Base-by-base conservation (phyloP, 2,329 filamentous ascomycete genomes). In the Amylocarpus encephaloides region DNA sequence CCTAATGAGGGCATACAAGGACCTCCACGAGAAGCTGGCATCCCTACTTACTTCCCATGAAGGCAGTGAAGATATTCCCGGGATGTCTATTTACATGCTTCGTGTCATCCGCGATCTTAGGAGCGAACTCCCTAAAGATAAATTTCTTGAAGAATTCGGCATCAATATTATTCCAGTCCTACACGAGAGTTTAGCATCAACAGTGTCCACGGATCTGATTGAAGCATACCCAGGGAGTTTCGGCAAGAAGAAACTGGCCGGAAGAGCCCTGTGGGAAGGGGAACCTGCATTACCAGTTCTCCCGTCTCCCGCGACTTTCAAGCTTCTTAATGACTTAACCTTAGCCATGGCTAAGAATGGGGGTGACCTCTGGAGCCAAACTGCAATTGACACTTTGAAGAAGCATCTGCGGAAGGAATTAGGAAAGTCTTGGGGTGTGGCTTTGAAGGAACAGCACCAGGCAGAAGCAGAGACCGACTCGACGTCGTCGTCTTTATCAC, bases 241-340 rank as follows among this genome's bases (percentile, higher is more conserved):
- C 0, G 65, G 77, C 36, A 66, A 71, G 42, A 76, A 70, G 48
- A 69, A 62, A 26, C 75, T 87, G 0, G 74, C 76, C 2, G 82
- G 84, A 6, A 76, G 82, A 46, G 75, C 79, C 0, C 72, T 96
- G 0, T 96, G 91, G 91, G 89, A 94, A 64, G 87, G 87, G 0
- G 73, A 79, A 34, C 86, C 87, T 0, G 73, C 80, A 22, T 66
- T 95, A 38, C 92, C 92, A 0, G 75, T 82, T 5, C 88, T 93
- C 61, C 89, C 89, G 1, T 92, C 88, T 0, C 83, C 88, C 0
- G 75, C 76, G 16, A 73, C 82, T 0, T 95, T 95, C 63, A 79
- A 77, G 52, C 83, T 94, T 48, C 63, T 96, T 43, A 79, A 81
- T 19, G 74, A 74, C 40, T 64, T 95, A 26, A 78, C 80, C 4